Evolutionary conservation across 768 basidiomycete genomes (phyloP).

Genomic region (Mycena alexandri): DNA sequence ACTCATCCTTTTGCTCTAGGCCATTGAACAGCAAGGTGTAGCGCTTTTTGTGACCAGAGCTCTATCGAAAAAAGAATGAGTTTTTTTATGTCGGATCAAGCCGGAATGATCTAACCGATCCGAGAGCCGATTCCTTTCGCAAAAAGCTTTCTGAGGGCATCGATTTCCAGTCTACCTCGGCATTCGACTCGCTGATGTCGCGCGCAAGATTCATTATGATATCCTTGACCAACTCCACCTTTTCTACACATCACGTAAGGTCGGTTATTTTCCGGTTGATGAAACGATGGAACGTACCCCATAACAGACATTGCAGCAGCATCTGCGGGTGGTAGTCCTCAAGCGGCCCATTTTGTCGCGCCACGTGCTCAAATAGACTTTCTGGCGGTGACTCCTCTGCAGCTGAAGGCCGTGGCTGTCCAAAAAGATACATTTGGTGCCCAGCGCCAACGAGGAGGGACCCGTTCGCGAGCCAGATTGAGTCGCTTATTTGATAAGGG

Average conservation of each 20-base stretch:
- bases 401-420: constrained; percentile 53
- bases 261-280: neutral
- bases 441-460: constrained; percentile 86
- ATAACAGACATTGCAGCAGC: constrained; percentile 90
- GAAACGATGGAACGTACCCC: constrained; percentile 69
- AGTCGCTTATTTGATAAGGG: constrained; percentile 85
- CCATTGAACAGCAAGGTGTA: constrained; percentile 69
- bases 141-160: constrained; percentile 72
- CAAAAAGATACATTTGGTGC: constrained; percentile 86
- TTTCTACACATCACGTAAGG: constrained; percentile 63
- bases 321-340: constrained; percentile 95
- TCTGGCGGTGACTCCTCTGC: constrained; percentile 42
- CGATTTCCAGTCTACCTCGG: constrained; percentile 55
- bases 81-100: too few relatives aligned
- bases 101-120: constrained; percentile 8
- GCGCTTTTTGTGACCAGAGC: constrained; percentile 49
- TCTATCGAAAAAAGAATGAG: constrained; percentile 13
- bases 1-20: constrained; percentile 60
- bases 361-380: constrained; percentile 86
- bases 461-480: constrained; percentile 91
- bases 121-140: constrained; percentile 45
- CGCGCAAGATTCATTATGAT: constrained; percentile 78
- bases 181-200: constrained; percentile 47
- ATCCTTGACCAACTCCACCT: constrained; percentile 86
- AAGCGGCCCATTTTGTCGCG: constrained; percentile 86